Conservation (phyloP, 305 asterid genomes). For the Plantago lanceolata region DNA sequence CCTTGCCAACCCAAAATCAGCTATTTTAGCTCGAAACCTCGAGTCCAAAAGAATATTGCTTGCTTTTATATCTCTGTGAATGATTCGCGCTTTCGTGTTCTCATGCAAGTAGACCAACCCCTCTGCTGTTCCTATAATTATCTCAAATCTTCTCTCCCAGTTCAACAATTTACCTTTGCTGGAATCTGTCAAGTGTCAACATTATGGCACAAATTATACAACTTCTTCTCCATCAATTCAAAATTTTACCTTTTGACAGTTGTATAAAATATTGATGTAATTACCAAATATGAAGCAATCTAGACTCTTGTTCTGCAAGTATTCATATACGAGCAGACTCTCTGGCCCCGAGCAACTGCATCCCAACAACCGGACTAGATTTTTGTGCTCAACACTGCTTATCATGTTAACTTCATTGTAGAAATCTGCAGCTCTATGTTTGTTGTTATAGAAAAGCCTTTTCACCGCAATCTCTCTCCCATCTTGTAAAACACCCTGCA, state of each 20-base stretch:
- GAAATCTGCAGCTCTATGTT: conserved; percentile 77
- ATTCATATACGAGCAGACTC: conserved; percentile 82
- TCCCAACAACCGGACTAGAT: conserved; percentile 66
- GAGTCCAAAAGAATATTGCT: conserved; percentile 76
- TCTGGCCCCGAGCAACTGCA: conserved; percentile 86
- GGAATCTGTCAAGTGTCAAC: conserved; percentile 13
- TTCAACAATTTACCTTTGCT: conserved; percentile 38
- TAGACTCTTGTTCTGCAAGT: conserved; percentile 64
- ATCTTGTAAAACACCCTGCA: conserved; percentile 76
- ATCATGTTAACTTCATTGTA: conserved; percentile 83
- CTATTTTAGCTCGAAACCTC: conserved; percentile 61
- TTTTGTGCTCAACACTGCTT: conserved; percentile 69
- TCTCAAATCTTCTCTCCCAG: conserved; percentile 76
- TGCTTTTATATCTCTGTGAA: conserved; percentile 82
- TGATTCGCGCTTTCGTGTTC: conserved; percentile 54
- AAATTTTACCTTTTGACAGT: not conserved
- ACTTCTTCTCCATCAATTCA: not conserved
- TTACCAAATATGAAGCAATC: conserved; percentile 71
- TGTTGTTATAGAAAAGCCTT: conserved; percentile 71
- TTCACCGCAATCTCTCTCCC: conserved; percentile 87
- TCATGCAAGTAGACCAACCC: conserved; percentile 84
- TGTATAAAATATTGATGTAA: conserved; percentile 9
- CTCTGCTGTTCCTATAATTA: conserved; percentile 66
- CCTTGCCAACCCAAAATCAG: conserved; percentile 91
- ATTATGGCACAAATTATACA: not conserved